Percentiles rank a stretch among this genome's conserved stretches.
phyloP scores from a whole-genome alignment of 371 early-diverging fungal genomes.

The Paraphysoderma sedebokerense region DNA sequence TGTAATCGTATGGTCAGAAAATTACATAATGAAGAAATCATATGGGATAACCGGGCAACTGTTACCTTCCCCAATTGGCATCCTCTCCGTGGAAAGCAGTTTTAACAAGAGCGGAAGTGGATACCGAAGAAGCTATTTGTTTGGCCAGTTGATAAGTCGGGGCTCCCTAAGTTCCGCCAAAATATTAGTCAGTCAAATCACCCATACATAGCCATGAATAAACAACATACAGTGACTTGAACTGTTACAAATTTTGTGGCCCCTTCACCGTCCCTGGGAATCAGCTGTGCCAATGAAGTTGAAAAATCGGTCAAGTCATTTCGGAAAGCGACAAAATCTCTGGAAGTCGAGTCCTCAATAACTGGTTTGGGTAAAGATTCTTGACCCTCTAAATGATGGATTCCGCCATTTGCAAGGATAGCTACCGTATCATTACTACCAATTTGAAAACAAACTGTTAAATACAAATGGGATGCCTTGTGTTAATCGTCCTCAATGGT shows the following conservation, averaged over 20 bases:
- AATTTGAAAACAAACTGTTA: too few relatives aligned
- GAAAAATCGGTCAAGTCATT: conserved; percentile 57
- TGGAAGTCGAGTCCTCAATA: conserved; percentile 20
- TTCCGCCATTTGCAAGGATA: conserved; percentile 72
- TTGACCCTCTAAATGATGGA: too few relatives aligned
- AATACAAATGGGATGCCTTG: too few relatives aligned
- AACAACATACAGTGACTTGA: conserved; percentile 54
- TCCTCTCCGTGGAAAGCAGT: conserved; percentile 89
- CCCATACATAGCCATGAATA: too few relatives aligned
- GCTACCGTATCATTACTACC: conserved; percentile 83
- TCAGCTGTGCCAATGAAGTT: conserved; percentile 63
- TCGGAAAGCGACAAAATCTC: conserved; percentile 46
- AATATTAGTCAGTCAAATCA: too few relatives aligned
- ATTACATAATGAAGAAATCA: too few relatives aligned
- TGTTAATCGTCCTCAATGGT: too few relatives aligned
- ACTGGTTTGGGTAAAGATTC: too few relatives aligned
- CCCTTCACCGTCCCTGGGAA: conserved; percentile 90
- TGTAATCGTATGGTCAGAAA: too few relatives aligned
- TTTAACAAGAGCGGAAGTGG: conserved; percentile 82
- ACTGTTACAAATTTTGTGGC: conserved; percentile 93
- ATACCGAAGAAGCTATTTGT: conserved; percentile 64
- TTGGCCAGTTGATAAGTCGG: conserved; percentile 55
- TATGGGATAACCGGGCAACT: too few relatives aligned
- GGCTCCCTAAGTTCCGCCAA: too few relatives aligned
- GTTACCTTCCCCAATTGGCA: conserved; percentile 97